Percentiles rank a stretch among this genome's conserved stretches.
Evolutionary conservation across 1,139 yeast species (phyloP).

Genomic region (Debaryomyces udenii): DNA sequence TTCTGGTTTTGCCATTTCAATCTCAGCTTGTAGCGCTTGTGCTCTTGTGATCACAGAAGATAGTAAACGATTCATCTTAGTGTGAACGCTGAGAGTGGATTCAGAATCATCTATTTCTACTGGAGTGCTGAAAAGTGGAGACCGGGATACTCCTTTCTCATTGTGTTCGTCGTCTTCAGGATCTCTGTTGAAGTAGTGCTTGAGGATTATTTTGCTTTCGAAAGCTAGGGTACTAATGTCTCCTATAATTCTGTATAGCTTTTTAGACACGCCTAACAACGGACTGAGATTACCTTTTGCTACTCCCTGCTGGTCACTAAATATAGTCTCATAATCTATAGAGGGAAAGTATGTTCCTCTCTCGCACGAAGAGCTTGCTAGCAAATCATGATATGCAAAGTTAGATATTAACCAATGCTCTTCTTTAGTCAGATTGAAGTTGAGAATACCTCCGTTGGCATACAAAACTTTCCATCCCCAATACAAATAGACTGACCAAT

Average conservation of each 20-base stretch:
- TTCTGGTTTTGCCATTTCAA: constrained; percentile 59
- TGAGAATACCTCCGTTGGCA: constrained; percentile 62
- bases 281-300: constrained; percentile 60
- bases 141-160: neutral
- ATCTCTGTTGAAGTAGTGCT: constrained; percentile 6
- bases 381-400: constrained; percentile 79
- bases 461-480: constrained; percentile 64
- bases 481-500: constrained; percentile 64
- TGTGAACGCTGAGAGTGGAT: constrained; percentile 32
- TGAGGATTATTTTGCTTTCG: constrained; percentile 42
- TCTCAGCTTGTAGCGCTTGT: constrained; percentile 48
- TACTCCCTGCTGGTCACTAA: constrained; percentile 38
- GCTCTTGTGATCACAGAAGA: constrained; percentile 39
- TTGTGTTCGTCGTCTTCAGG: neutral
- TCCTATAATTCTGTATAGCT: constrained; percentile 65
- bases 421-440: constrained; percentile 54
- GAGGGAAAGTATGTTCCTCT: constrained; percentile 61
- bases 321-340: constrained; percentile 57
- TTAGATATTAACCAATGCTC: constrained; percentile 78
- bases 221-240: constrained; percentile 66
- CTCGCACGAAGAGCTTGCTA: constrained; percentile 61
- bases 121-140: constrained; percentile 13
- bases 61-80: constrained; percentile 26
- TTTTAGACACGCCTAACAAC: constrained; percentile 71
- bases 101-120: constrained; percentile 18